These are phyloP conservation scores for Cercophora scortea DNA, from an alignment of 495 filamentous ascomycete species.

Conservation along the genomic window DNA sequence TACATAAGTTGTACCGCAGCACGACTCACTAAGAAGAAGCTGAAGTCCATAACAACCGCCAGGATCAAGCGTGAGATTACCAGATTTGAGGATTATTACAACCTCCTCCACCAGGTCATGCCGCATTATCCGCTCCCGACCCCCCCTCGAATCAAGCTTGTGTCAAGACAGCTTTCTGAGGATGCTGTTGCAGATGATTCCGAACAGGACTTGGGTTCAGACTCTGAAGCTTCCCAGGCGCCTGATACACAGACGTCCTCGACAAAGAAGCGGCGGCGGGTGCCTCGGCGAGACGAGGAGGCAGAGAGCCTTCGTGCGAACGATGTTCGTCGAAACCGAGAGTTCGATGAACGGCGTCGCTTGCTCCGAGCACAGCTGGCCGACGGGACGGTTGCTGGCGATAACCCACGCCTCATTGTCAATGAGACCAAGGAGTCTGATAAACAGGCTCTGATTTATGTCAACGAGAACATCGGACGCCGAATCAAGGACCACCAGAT, in stretches of 20 bases:
- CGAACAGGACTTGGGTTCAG: neutral
- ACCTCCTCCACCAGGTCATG: conserved; percentile 8
- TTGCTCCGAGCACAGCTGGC: conserved; percentile 36
- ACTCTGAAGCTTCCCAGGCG: neutral
- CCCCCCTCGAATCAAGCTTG: conserved; percentile 2
- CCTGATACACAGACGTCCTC: conserved; percentile 10
- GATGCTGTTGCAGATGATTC: too few relatives aligned
- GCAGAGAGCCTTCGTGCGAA: conserved; percentile 39
- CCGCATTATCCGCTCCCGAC: conserved; percentile 5
- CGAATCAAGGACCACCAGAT: conserved; percentile 51
- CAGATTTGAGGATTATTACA: conserved; percentile 9
- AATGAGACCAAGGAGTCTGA: conserved; percentile 58
- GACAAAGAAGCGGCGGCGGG: conserved; percentile 40
- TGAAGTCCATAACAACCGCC: neutral
- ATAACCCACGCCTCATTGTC: conserved; percentile 51
- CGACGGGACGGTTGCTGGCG: conserved; percentile 30
- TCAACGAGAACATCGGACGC: conserved; percentile 38
- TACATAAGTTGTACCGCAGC: conserved; percentile 6
- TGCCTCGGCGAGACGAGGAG: conserved; percentile 31
- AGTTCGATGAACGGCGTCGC: conserved; percentile 42
- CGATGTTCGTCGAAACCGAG: conserved; percentile 33
- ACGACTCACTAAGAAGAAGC: neutral
- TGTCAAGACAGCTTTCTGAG: neutral
- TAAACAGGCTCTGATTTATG: conserved; percentile 41
- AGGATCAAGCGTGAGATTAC: neutral